Percentiles rank a stretch among this genome's conserved stretches.
Conservation (phyloP, 495 filamentous ascomycete species). For the Annulohypoxylon maeteangense region DNA sequence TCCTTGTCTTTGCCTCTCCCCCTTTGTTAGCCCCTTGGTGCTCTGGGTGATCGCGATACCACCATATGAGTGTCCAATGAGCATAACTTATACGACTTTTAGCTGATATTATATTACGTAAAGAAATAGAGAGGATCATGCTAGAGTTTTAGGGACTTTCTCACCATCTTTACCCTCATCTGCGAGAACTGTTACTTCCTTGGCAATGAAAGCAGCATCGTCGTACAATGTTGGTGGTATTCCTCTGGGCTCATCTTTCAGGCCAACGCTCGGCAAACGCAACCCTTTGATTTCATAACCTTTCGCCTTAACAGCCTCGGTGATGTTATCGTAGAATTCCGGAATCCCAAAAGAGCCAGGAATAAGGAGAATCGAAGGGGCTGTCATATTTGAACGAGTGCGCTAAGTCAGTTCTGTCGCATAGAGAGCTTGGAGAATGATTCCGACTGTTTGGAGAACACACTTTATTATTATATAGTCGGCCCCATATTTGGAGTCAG, state of each 20-base stretch:
- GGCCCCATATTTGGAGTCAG: neutral
- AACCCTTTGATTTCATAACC: constrained; percentile 46
- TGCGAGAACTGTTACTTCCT: constrained; percentile 40
- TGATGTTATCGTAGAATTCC: constrained; percentile 45
- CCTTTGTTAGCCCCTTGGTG: constrained; percentile 53
- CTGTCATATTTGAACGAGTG: constrained; percentile 43
- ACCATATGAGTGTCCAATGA: constrained; percentile 52
- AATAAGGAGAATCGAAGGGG: constrained; percentile 53
- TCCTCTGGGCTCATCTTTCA: constrained; percentile 13
- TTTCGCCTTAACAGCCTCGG: constrained; percentile 35
- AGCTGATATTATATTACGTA: neutral
- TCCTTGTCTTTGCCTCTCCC: constrained; percentile 52
- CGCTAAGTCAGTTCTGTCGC: neutral
- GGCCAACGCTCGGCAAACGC: constrained; percentile 30
- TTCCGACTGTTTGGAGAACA: neutral
- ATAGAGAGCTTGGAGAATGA: neutral
- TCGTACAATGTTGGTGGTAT: constrained; percentile 41
- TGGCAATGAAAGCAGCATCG: constrained; percentile 46
- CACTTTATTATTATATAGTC: neutral
- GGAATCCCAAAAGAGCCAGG: constrained; percentile 54
- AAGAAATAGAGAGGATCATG: neutral
- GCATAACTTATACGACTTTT: constrained; percentile 36
- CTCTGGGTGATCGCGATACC: constrained; percentile 48
- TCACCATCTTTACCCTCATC: constrained; percentile 49
- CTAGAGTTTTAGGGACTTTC: neutral